These are phyloP conservation scores for Aspergillus caelatus DNA, from an alignment of 2,329 filamentous ascomycete genomes.

Conservation along the genomic window DNA sequence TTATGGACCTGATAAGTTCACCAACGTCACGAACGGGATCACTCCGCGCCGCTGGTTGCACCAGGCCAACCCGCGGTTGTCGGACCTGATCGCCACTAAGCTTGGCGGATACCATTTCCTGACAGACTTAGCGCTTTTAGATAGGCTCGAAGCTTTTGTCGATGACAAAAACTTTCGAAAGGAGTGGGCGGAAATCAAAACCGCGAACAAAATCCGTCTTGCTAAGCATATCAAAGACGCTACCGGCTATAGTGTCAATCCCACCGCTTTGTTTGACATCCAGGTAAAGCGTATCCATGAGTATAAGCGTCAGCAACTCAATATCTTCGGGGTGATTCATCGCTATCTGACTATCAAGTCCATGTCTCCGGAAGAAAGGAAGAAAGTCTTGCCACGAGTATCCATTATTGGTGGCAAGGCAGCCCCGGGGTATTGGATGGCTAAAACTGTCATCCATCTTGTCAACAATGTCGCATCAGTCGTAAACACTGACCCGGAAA, in stretches of 20 bases:
- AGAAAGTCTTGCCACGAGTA: conserved; percentile 84
- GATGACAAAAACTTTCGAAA: conserved; percentile 89
- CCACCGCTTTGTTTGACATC: conserved; percentile 86
- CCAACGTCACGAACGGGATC: conserved; percentile 97
- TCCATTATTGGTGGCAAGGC: conserved; percentile 98
- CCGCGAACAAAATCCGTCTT: conserved; percentile 89
- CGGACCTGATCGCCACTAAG: conserved; percentile 89
- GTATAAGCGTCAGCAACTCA: conserved; percentile 98
- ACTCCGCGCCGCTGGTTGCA: conserved; percentile 95
- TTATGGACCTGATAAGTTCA: conserved; percentile 96
- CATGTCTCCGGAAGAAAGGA: conserved; percentile 78
- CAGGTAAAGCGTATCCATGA: conserved; percentile 99
- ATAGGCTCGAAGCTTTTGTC: conserved; percentile 79
- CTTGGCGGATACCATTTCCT: conserved; percentile 81
- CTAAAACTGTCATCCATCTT: conserved; percentile 96
- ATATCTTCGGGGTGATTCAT: conserved; percentile 97
- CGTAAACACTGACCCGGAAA: conserved; percentile 88
- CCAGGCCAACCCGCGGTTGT: conserved; percentile 92
- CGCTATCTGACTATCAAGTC: conserved; percentile 88
- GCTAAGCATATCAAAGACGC: conserved; percentile 87
- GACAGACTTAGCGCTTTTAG: conserved; percentile 84
- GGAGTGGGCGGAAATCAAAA: conserved; percentile 96
- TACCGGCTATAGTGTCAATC: conserved; percentile 81
- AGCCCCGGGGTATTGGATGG: conserved; percentile 99
- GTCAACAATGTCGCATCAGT: conserved; percentile 89